Evolutionary conservation across 2,329 filamentous ascomycete genomes (phyloP), one percentile per base, ranked within the genome.

Genomic region (Fusarium lyarnte): DNA sequence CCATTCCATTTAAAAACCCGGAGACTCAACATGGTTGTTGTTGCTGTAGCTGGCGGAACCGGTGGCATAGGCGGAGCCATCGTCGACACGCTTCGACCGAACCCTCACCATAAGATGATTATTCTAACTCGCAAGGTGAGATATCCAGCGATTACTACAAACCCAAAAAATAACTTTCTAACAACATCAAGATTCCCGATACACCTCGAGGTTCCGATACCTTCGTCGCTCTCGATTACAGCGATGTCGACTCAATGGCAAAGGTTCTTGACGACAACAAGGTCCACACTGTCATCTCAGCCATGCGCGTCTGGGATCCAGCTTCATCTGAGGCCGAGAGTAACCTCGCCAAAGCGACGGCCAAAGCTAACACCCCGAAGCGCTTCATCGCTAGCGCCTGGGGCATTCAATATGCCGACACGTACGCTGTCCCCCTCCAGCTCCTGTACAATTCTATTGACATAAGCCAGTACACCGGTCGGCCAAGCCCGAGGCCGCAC

Each of bases 1-100:
- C 5, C 13, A 1, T 13, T 16, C 1, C 17, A 10, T 13, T 19
- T 0, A 2, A 13, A 8, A 21, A 45, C 8, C 11, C 7, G 12
- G 3, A 47, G 13, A 31, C 4, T 8, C 5, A 17, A 17, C 21
- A 47, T 47, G 45, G 45, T 31, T n/a, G 27, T 31, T 3, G 27
- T 47, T 23, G 27, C 27, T 31, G 21, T 47, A 17, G 21, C 45
- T 8, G 45, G 45, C 17, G 27, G 27, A 16, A 23, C 45, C 5
- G 45, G 27, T 5, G 45, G 45, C 27, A 47, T 31, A 11, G 45
- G 45, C 4, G 21, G 27, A 19, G 27, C 19, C 2, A 47, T 47
- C 21, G 45, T 29, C 9, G 45, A 31, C 9, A n/a, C 45, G 3
- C 27, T 31, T 5, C 14, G 27, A 3, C 14, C 19, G n/a, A 47